phyloP scores from a whole-genome alignment of 2,329 filamentous ascomycete species.

The Pyrenophora seminiperda region DNA sequence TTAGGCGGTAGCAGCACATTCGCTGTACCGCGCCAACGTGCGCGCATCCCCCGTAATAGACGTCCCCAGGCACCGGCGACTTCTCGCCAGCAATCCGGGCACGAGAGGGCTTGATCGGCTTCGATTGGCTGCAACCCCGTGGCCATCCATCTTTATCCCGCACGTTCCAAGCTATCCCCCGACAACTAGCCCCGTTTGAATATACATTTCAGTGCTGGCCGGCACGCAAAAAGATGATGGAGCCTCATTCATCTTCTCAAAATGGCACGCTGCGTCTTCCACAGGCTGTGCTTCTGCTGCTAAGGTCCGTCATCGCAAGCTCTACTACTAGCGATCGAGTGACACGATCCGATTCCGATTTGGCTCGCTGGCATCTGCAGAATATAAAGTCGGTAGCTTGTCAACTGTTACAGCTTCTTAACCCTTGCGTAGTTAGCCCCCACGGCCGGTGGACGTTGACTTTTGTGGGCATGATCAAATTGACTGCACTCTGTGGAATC shows the following conservation, averaged over 20 bases:
- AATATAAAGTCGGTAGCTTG: conserved; percentile 36
- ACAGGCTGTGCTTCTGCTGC: conserved; percentile 44
- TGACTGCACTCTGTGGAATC: conserved; percentile 45
- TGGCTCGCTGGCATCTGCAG: conserved; percentile 25
- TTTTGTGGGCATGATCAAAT: conserved; percentile 47
- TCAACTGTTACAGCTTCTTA: conserved; percentile 27
- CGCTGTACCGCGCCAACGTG: conserved; percentile 35
- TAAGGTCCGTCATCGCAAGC: conserved; percentile 35
- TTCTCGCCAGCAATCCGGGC: conserved; percentile 38
- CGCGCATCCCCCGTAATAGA: conserved; percentile 32
- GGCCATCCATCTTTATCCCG: conserved; percentile 25
- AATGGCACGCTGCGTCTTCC: conserved; percentile 45
- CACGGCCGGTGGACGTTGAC: conserved; percentile 25
- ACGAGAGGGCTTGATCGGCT: conserved; percentile 33
- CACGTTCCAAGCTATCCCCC: conserved; percentile 27
- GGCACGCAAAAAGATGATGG: conserved; percentile 41
- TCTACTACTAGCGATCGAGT: conserved; percentile 31
- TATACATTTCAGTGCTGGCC: conserved; percentile 45
- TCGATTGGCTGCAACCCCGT: conserved; percentile 39
- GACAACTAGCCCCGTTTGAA: conserved; percentile 38
- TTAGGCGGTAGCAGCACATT: conserved; percentile 31
- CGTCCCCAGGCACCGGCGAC: conserved; percentile 34
- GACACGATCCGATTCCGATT: conserved; percentile 34
- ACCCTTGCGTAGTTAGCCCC: conserved; percentile 33
- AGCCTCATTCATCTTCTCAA: conserved; percentile 40